A percentile compares a stretch with the other conserved stretches of the same genome.
Conservation (phyloP, 2,329 filamentous ascomycete genomes). For the Alternaria ventricosa region DNA sequence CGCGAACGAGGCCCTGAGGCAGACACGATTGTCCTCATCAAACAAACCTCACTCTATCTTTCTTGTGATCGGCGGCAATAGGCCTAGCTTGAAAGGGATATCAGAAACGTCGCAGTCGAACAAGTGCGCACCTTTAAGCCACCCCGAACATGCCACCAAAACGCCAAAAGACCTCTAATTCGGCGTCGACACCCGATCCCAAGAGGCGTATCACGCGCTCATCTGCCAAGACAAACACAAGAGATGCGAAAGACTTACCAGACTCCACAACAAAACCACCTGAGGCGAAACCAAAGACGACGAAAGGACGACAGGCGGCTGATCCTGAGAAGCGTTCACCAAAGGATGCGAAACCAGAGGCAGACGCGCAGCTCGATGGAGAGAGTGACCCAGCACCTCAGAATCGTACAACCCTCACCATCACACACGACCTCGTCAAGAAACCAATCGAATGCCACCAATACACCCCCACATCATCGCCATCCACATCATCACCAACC, state of each 20-base stretch:
- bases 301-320: fast-evolving
- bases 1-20: not conserved
- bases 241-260: not conserved
- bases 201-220: constrained; percentile 20
- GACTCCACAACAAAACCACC: no score
- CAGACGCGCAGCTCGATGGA: not conserved
- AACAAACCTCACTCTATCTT: not conserved
- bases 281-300: not conserved
- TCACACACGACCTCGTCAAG: constrained; percentile 24
- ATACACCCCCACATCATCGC: constrained; percentile 9
- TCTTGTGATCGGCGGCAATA: not conserved
- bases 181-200: not conserved
- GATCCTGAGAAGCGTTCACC: not conserved
- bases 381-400: not conserved
- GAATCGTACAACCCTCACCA: constrained; percentile 8
- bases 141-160: constrained; percentile 8
- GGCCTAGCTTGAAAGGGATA: not conserved
- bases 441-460: constrained; percentile 28
- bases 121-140: not conserved
- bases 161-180: constrained; percentile 4
- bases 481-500: not conserved
- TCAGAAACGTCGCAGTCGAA: not conserved
- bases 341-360: not conserved
- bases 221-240: not conserved
- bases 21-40: no score